These are phyloP conservation scores for Maudiozyma serrabonitensis DNA, from an alignment of 805 yeast species.

Conservation along the genomic window DNA sequence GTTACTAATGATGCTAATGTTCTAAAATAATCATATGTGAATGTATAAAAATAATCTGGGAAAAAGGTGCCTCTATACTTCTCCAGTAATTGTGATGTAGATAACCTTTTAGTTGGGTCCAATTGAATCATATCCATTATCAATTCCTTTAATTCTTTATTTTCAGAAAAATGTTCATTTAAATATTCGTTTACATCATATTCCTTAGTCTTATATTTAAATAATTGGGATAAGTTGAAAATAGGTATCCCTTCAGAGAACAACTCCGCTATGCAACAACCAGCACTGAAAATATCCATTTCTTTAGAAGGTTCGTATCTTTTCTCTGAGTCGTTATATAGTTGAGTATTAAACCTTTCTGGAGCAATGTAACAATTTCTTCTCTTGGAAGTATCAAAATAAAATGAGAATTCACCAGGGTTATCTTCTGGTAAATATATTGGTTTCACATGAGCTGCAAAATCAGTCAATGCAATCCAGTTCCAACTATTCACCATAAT, in stretches of 20 bases:
- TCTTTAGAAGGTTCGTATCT: conserved; percentile 35
- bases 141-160: conserved; percentile 41
- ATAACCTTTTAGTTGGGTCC: conserved; percentile 50
- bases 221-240: conserved; percentile 78
- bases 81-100: conserved; percentile 44
- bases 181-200: conserved; percentile 38
- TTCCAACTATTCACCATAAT: conserved; percentile 80
- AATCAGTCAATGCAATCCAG: conserved; percentile 76
- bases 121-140: conserved; percentile 53
- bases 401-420: conserved; percentile 85
- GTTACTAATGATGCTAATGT: conserved; percentile 26
- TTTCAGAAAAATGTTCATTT: conserved; percentile 34
- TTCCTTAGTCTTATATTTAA: conserved; percentile 66
- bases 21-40: conserved; percentile 58
- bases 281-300: conserved; percentile 77
- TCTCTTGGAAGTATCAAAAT: conserved; percentile 82
- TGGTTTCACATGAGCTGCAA: conserved; percentile 71
- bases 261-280: conserved; percentile 86
- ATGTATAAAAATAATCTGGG: conserved; percentile 60
- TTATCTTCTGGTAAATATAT: conserved; percentile 80
- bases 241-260: conserved; percentile 79
- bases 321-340: conserved; percentile 7
- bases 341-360: conserved; percentile 53
- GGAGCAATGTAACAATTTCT: conserved; percentile 90
- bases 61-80: conserved; percentile 44